Evolutionary conservation across 305 asterid genomes (phyloP).

Genomic region (Ilex paraguariensis): DNA sequence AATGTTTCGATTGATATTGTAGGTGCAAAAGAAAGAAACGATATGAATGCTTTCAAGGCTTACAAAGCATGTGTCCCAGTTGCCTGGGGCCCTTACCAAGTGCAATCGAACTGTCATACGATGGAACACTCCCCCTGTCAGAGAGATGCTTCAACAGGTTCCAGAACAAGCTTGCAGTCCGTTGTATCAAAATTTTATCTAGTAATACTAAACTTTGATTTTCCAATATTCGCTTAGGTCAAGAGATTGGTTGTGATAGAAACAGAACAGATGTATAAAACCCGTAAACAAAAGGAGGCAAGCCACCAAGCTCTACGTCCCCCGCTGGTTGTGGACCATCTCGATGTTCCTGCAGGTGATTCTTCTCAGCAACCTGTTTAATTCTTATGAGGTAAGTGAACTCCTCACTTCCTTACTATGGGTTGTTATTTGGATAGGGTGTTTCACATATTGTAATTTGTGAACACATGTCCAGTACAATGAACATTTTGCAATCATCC

Average conservation of each 20-base stretch:
- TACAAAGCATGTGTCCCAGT: constrained; percentile 74
- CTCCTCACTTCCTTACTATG: too few species aligned
- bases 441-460: too few species aligned
- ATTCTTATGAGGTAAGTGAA: too few species aligned
- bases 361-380: constrained; percentile 16
- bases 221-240: constrained; percentile 34
- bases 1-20: background rate
- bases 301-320: constrained; percentile 63
- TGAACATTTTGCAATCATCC: too few species aligned
- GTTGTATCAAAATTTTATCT: too few species aligned
- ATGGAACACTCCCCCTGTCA: constrained; percentile 78
- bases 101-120: constrained; percentile 85
- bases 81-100: constrained; percentile 87
- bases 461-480: too few species aligned
- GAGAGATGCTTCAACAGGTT: constrained; percentile 96
- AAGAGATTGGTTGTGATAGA: constrained; percentile 85
- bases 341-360: constrained; percentile 21
- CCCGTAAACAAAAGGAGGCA: constrained; percentile 63
- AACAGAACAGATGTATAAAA: constrained; percentile 87
- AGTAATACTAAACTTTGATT: background rate
- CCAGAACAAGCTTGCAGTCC: background rate
- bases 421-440: too few species aligned
- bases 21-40: constrained; percentile 2
- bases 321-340: constrained; percentile 60
- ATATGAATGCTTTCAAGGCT: constrained; percentile 85